Percentiles rank a stretch among this genome's conserved stretches.
Conservation (phyloP, 257 asterid species). For the Gentiana dahurica region DNA sequence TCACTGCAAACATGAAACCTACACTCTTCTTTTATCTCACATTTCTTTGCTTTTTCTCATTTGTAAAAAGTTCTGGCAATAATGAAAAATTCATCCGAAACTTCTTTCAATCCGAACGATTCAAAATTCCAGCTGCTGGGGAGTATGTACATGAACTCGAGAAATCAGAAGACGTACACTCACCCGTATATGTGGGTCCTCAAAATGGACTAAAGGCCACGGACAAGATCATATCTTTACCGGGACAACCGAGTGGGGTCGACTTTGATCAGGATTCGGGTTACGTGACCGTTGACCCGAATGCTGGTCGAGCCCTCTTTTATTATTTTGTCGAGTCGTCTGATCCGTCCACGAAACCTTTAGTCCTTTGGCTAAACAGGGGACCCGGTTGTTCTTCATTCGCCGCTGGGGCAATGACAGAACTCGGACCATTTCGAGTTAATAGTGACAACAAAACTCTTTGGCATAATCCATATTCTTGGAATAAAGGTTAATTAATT, state of each 20-base stretch:
- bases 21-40: too few relatives aligned
- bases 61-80: too few relatives aligned
- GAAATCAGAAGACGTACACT: too few relatives aligned
- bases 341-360: conserved; percentile 24
- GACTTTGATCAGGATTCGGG: conserved; percentile 33
- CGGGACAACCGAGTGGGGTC: conserved; percentile 26
- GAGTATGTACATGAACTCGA: too few relatives aligned
- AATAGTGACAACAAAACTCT: conserved; percentile 16
- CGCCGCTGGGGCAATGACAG: conserved; percentile 20
- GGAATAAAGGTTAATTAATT: conserved; percentile 18
- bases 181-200: too few relatives aligned
- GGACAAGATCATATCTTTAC: too few relatives aligned
- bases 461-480: conserved; percentile 12
- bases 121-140: too few relatives aligned
- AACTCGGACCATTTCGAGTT: conserved; percentile 27
- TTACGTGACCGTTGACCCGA: conserved; percentile 20
- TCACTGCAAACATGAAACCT: too few relatives aligned
- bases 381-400: conserved; percentile 31
- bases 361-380: conserved; percentile 38
- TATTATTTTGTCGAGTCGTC: conserved; percentile 29
- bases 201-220: too few relatives aligned
- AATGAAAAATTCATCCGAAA: too few relatives aligned
- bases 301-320: conserved; percentile 24
- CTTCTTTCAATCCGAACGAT: too few relatives aligned
- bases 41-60: too few relatives aligned